Evolutionary conservation across 257 asterid genomes (phyloP), one percentile per base, ranked within the genome.

Genomic region (Striga asiatica): DNA sequence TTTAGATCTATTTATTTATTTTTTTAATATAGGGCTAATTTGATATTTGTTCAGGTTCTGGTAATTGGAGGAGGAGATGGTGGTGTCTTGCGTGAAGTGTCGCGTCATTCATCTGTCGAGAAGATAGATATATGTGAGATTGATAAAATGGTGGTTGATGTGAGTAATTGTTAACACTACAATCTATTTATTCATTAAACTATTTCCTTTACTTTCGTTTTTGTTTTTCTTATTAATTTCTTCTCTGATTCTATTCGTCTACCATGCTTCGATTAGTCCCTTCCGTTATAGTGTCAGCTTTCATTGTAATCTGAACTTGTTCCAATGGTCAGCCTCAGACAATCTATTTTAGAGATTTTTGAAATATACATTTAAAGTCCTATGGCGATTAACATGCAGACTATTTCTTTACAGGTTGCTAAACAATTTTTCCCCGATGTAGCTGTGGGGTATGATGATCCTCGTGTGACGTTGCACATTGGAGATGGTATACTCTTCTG

Each of bases 51-150:
- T 43, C 57, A 91, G 98, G 98, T 91, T 62, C 77, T 92, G 73
- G 99, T 92, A 31, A 92, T 92, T 59, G 99, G 99, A 62, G 99
- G 99, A 61, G 99, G 99, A 59, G 99, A 92, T 74, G 99, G 99
- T 13, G 97, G 99, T 28, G 99, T 92, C 58, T 60, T 92, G 74
- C 97, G 99, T 13, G 99, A 92, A 65, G 97, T 92, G 25, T 66
- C 99, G 38, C 97, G 99, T 23, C 78, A 92, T 67, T 71, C 95
- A 52, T 82, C 99, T 50, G 81, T 92, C 56, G 97, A 84, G 80
- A 78, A 88, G 78, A 82, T 92, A 24, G 99, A 92, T 66, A 84
- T 92, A 25, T 92, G 99, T 47, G 99, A 92, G 88, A 92, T 92
- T 59, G 99, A 92, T 66, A 82, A 92, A 75, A 92, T 84, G 97